A percentile compares a stretch with the other conserved stretches of the same genome.
Evolutionary conservation across 2,329 filamentous ascomycete species (phyloP).

Genomic region (Fusarium sp.): DNA sequence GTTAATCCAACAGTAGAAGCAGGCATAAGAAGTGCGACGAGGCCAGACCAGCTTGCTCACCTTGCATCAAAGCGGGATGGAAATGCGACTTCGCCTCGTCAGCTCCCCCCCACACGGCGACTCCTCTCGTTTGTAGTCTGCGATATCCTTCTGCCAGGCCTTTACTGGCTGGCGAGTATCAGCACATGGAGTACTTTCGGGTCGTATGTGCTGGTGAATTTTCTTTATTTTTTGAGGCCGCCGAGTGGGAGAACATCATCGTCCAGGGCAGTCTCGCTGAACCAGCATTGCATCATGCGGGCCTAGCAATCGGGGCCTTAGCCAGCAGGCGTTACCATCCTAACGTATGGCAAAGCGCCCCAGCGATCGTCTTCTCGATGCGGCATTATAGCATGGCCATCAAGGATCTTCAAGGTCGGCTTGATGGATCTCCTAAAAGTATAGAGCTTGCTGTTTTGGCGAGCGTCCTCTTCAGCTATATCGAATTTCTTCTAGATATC

Average conservation of each 20-base stretch:
- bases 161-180: not conserved
- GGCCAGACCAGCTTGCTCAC: not conserved
- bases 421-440: too few species aligned
- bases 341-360: not conserved
- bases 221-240: not conserved
- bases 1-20: not conserved
- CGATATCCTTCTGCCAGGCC: not conserved
- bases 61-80: not conserved
- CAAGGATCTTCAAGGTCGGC: accelerated
- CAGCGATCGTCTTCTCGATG: not conserved
- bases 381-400: not conserved
- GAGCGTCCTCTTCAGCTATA: not conserved
- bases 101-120: not conserved
- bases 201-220: not conserved
- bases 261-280: not conserved
- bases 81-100: not conserved
- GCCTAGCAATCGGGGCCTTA: not conserved
- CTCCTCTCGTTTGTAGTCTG: not conserved
- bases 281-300: not conserved
- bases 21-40: not conserved
- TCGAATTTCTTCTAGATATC: not conserved
- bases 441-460: not conserved
- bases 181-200: not conserved
- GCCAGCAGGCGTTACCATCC: not conserved
- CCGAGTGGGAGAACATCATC: not conserved